A percentile compares a stretch with the other conserved stretches of the same genome.
phyloP scores from a whole-genome alignment of 2,329 filamentous ascomycete genomes.

The Botrytis pseudocinerea region DNA sequence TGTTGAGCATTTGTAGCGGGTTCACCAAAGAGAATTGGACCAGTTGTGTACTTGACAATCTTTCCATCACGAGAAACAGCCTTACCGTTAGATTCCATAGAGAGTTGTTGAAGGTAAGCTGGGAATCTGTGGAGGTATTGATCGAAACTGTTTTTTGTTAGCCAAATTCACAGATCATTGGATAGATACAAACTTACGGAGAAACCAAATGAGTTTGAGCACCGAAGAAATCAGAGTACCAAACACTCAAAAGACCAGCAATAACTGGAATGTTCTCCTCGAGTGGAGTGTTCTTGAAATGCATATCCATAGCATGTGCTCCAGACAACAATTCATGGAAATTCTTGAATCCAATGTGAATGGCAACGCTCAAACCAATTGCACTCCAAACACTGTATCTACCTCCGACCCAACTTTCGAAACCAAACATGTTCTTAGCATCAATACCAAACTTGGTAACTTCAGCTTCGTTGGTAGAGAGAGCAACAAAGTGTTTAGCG shows the following conservation, averaged over 20 bases:
- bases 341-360: slow-evolving; percentile 97
- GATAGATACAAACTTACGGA: slow-evolving; percentile 63
- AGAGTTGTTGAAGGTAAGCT: slow-evolving; percentile 97
- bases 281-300: slow-evolving; percentile 88
- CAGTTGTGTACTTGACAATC: slow-evolving; percentile 95
- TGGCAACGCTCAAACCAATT: slow-evolving; percentile 89
- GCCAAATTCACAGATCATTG: slow-evolving; percentile 19
- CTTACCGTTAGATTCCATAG: slow-evolving; percentile 99
- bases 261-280: slow-evolving; percentile 94
- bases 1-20: slow-evolving; percentile 99
- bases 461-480: slow-evolving; percentile 93
- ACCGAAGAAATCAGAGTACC: slow-evolving; percentile 99
- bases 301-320: slow-evolving; percentile 96
- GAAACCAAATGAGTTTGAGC: slow-evolving; percentile 97
- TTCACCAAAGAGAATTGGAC: slow-evolving; percentile 94
- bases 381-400: slow-evolving; percentile 99
- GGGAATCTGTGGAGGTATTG: slow-evolving; percentile 99
- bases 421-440: slow-evolving; percentile 99
- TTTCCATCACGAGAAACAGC: slow-evolving; percentile 86
- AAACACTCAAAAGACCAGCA: slow-evolving; percentile 90
- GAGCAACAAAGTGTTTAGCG: slow-evolving; percentile 97
- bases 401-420: slow-evolving; percentile 97
- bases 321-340: slow-evolving; percentile 95
- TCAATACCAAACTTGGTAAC: slow-evolving; percentile 99
- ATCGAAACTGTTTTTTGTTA: slow-evolving; percentile 71